These are phyloP conservation scores for Podospora sp. DNA, from an alignment of 495 filamentous ascomycete genomes.

Conservation along the genomic window DNA sequence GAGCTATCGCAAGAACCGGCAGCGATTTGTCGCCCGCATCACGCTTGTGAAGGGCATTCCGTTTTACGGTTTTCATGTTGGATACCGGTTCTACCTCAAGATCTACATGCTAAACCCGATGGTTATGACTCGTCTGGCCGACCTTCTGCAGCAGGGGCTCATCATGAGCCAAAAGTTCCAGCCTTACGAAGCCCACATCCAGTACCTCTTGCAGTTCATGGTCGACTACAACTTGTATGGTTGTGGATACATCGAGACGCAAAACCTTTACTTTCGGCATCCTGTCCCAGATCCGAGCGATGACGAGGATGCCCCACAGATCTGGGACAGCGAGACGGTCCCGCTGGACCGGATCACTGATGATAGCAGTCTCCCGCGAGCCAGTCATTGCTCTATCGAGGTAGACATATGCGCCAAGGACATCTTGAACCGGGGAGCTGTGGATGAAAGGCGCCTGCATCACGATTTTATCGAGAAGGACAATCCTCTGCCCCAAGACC, in stretches of 20 bases:
- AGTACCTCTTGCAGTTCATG: constrained; percentile 96
- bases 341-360: constrained; percentile 55
- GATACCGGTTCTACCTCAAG: constrained; percentile 89
- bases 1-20: constrained; percentile 76
- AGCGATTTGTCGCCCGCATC: constrained; percentile 82
- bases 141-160: constrained; percentile 82
- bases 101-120: constrained; percentile 88
- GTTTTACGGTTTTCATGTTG: constrained; percentile 93
- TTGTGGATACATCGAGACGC: constrained; percentile 72
- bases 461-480: constrained; percentile 82
- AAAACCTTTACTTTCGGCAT: constrained; percentile 67
- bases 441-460: constrained; percentile 74
- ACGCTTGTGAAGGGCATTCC: constrained; percentile 90
- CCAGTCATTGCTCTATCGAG: constrained; percentile 87
- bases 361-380: constrained; percentile 64
- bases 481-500: constrained; percentile 62
- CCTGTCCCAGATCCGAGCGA: constrained; percentile 70
- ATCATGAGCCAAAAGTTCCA: constrained; percentile 83
- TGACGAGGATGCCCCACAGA: constrained; percentile 59
- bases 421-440: constrained; percentile 78
- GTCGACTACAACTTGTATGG: constrained; percentile 96
- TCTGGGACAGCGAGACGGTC: constrained; percentile 77
- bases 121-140: constrained; percentile 78
- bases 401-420: constrained; percentile 86
- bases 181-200: constrained; percentile 89